Percentiles rank a stretch among this genome's conserved stretches.
These are phyloP conservation scores for Sphaceloma murrayae DNA, from an alignment of 2,329 filamentous ascomycete genomes.

Conservation along the genomic window DNA sequence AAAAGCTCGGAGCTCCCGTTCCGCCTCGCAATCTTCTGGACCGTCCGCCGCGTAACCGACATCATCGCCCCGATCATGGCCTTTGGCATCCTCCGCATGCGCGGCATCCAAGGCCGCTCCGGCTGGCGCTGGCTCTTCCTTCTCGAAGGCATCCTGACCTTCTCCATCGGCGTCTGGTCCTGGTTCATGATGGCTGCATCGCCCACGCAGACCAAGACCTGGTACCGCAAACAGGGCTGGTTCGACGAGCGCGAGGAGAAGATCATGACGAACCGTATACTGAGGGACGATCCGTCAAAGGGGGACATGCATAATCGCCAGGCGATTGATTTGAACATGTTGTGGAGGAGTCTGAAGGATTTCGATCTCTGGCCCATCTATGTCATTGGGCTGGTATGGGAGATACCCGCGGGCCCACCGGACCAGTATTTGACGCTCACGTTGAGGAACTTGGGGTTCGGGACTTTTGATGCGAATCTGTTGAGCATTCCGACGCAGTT, in stretches of 20 bases:
- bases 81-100: slow-evolving; percentile 31
- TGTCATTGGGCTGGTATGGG: slow-evolving; percentile 43
- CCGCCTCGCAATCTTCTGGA: slow-evolving; percentile 63
- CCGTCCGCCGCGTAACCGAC: slow-evolving; percentile 49
- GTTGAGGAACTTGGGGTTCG: slow-evolving; percentile 48
- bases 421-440: slow-evolving; percentile 51
- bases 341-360: background rate
- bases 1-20: slow-evolving; percentile 59
- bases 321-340: slow-evolving; percentile 39
- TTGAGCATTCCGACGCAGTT: slow-evolving; percentile 46
- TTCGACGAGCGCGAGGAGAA: slow-evolving; percentile 57
- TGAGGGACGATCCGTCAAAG: slow-evolving; percentile 48
- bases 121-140: slow-evolving; percentile 41
- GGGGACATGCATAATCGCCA: slow-evolving; percentile 53
- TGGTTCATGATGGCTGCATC: slow-evolving; percentile 52
- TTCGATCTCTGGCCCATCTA: slow-evolving; percentile 29
- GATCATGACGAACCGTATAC: slow-evolving; percentile 52
- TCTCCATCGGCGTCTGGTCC: slow-evolving; percentile 43
- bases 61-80: slow-evolving; percentile 49
- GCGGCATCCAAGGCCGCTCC: slow-evolving; percentile 32
- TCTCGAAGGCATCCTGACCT: slow-evolving; percentile 47
- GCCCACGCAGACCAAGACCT: slow-evolving; percentile 54
- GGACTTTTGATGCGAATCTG: slow-evolving; percentile 53
- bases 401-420: slow-evolving; percentile 44
- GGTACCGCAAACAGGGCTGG: slow-evolving; percentile 57